Evolutionary conservation across 78 protist species (phyloP), one percentile per base, ranked within the genome.

Genomic region (Dictyostelium purpureum): DNA sequence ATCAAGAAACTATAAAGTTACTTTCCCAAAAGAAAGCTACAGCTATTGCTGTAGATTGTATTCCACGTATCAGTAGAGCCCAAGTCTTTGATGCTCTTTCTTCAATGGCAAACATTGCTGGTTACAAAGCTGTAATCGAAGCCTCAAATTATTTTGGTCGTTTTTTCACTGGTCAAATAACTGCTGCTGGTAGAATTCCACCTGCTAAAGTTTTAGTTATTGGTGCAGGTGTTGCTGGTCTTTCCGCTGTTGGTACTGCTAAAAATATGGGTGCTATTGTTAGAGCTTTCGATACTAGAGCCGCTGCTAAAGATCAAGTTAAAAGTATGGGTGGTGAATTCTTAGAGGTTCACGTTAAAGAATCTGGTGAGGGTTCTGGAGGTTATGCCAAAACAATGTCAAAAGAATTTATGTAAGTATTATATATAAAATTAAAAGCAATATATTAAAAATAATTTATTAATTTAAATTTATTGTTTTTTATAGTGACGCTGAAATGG

Each of bases 191-290:
- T 37, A 94, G 90, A 79, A 94, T 96, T 31, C 95, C 87, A 35
- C 99, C 99, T 19, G 99, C 99, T 54, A 98, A 97, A 81, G 95
- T 93, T 16, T 81, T 96, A 28, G 96, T 98, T 5, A 77, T 97
- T 59, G 99, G 99, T 52, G 99, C 94, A 18, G 99, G 99, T 63
- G 99, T 99, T 12, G 99, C 99, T 0, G 99, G 99, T 51, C 97
- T 99, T 2, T 79, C 99, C 0, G 99, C 99, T 2, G 94, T 98
- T 33, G 98, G 96, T 10, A 65, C 97, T 0, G 99, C 99, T 38
- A 95, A 87, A 59, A 96, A 67, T 38, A 37, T 99, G 77, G 99
- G 99, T 28, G 99, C 99, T 24, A 79, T 99, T 21, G 99, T 99
- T 2, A 90, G 97, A 31, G 96, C 96, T 1, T 99, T 99, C 88